Evolutionary conservation across 495 filamentous ascomycete genomes (phyloP).

Genomic region (Xylaria flabelliformis): DNA sequence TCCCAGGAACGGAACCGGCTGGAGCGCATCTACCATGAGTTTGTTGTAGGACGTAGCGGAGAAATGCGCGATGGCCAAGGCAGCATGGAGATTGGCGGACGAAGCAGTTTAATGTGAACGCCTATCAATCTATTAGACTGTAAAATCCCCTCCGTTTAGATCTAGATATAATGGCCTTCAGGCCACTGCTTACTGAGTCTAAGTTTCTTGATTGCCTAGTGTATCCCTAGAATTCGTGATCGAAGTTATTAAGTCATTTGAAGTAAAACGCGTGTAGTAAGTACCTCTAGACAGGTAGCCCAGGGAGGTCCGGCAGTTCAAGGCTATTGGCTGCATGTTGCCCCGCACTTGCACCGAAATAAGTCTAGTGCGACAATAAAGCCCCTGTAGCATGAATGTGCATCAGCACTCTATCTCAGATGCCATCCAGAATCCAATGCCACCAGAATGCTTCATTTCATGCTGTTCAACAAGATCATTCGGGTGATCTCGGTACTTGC

Average conservation of each 20-base stretch:
- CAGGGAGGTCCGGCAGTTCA: not conserved
- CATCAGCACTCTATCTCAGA: not conserved
- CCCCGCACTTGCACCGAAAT: slow-evolving; percentile 1
- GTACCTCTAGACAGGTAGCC: no score
- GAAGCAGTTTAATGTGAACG: slow-evolving; percentile 85
- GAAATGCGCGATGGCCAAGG: slow-evolving; percentile 94
- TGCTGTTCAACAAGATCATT: not conserved
- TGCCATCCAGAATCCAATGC: not conserved
- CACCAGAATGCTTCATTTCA: slow-evolving; percentile 19
- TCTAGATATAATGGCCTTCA: not conserved
- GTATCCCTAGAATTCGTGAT: not conserved
- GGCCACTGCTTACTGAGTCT: not conserved
- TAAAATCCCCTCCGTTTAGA: not conserved
- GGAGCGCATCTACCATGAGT: slow-evolving; percentile 85
- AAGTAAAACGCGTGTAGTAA: no score
- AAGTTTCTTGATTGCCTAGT: not conserved
- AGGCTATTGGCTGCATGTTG: slow-evolving; percentile 7
- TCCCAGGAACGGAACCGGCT: slow-evolving; percentile 74
- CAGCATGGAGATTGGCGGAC: slow-evolving; percentile 85
- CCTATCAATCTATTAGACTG: not conserved
- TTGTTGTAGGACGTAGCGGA: slow-evolving; percentile 87
- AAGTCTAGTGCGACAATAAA: slow-evolving; percentile 8
- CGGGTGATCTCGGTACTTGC: not conserved
- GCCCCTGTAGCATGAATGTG: slow-evolving; percentile 5
- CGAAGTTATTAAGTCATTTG: not conserved